A percentile compares a stretch with the other conserved stretches of the same genome.
Conservation (phyloP, 441 rosid genomes). For the Syzygium syzygioides region DNA sequence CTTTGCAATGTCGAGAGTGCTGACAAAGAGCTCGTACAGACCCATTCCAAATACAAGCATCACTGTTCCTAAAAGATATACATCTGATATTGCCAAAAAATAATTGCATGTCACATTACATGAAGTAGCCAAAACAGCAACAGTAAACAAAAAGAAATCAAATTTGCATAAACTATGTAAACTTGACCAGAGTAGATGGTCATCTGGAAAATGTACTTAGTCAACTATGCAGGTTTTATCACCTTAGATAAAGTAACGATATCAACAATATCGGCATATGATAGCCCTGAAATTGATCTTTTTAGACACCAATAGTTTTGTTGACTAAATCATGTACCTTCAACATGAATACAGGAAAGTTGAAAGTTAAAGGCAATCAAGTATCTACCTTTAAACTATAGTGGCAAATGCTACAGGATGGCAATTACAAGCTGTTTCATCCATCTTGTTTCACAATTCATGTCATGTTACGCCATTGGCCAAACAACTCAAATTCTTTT, state of each 20-base stretch:
- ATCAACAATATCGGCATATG: background rate
- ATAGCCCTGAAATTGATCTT: background rate
- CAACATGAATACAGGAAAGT: background rate
- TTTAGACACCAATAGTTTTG: background rate
- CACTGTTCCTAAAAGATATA: constrained; percentile 87
- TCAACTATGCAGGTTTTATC: background rate
- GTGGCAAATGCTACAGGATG: background rate
- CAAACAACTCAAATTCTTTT: background rate
- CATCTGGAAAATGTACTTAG: background rate
- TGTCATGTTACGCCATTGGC: background rate
- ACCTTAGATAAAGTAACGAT: background rate
- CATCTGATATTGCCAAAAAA: constrained; percentile 34
- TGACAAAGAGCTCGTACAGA: constrained; percentile 80
- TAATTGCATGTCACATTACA: background rate
- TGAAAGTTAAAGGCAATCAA: background rate
- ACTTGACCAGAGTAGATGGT: background rate
- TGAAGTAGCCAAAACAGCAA: background rate
- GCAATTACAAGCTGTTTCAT: background rate
- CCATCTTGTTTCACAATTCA: background rate
- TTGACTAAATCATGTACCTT: background rate
- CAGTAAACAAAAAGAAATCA: background rate
- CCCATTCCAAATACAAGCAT: constrained; percentile 99
- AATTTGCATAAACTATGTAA: background rate
- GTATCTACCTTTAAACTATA: background rate
- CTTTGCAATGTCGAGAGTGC: constrained; percentile 64